A percentile compares a stretch with the other conserved stretches of the same genome.
These are phyloP conservation scores for Penicillium psychrosexuale DNA, from an alignment of 2,329 filamentous ascomycete genomes.

Conservation along the genomic window DNA sequence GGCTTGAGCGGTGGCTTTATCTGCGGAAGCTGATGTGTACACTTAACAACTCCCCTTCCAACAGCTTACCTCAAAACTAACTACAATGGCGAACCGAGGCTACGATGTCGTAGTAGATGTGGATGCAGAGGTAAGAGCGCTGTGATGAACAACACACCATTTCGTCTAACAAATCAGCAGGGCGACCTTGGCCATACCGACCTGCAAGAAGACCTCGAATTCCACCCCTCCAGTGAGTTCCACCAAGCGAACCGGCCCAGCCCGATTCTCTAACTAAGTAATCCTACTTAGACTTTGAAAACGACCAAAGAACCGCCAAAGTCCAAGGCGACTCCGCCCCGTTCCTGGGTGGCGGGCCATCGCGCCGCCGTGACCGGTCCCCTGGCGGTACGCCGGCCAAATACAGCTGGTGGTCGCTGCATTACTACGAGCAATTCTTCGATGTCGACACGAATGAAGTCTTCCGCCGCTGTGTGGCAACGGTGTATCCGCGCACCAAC, in stretches of 20 bases:
- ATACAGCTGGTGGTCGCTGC: constrained; percentile 85
- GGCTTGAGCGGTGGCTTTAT: constrained; percentile 32
- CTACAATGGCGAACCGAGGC: constrained; percentile 72
- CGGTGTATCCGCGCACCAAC: constrained; percentile 87
- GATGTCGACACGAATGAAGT: constrained; percentile 95
- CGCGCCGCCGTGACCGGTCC: constrained; percentile 41
- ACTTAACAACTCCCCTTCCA: constrained; percentile 26
- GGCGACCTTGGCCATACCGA: constrained; percentile 97
- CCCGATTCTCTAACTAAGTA: background rate
- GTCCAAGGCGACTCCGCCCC: constrained; percentile 49
- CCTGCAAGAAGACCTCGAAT: constrained; percentile 97
- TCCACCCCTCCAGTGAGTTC: constrained; percentile 78
- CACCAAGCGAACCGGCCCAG: background rate
- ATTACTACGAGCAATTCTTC: constrained; percentile 97
- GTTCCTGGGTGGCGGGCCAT: constrained; percentile 46
- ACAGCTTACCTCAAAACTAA: constrained; percentile 19
- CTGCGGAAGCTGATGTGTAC: constrained; percentile 35
- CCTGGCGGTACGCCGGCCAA: constrained; percentile 58
- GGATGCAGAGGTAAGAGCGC: constrained; percentile 74
- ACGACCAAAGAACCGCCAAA: constrained; percentile 52
- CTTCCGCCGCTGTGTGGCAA: constrained; percentile 77
- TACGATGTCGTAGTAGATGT: constrained; percentile 99
- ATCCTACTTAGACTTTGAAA: constrained; percentile 61
- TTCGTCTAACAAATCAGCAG: constrained; percentile 48
- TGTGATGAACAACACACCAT: background rate